Evolutionary conservation across 176 grass and related monocot species (phyloP).

Genomic region (Aegilops sharonensis): DNA sequence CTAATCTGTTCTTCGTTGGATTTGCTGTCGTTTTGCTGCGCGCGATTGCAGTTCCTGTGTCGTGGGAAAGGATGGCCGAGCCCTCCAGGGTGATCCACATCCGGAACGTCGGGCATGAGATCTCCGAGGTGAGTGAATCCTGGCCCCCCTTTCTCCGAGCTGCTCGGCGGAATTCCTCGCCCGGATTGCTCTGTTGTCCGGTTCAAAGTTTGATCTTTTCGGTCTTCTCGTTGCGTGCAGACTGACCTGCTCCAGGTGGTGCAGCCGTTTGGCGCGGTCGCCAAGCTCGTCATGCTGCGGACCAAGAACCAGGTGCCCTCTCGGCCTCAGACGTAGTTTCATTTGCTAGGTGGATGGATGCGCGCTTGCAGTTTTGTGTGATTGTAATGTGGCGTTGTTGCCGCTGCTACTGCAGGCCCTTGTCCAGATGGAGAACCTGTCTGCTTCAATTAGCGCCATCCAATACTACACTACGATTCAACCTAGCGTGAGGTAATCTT

Average conservation of each 20-base stretch:
- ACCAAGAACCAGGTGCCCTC: conserved; percentile 78
- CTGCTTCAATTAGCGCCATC: conserved; percentile 61
- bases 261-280: conserved; percentile 79
- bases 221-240: conserved; percentile 32
- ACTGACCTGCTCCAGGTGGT: conserved; percentile 92
- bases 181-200: not conserved
- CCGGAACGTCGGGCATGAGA: conserved; percentile 94
- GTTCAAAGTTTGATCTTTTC: not conserved
- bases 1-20: not conserved
- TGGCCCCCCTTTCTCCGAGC: not conserved
- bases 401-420: conserved; percentile 49
- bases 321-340: conserved; percentile 5
- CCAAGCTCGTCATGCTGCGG: conserved; percentile 93
- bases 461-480: conserved; percentile 90
- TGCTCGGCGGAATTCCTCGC: not conserved
- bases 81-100: conserved; percentile 97
- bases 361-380: not conserved
- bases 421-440: conserved; percentile 92
- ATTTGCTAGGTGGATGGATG: not conserved
- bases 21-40: not conserved
- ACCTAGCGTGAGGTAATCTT: conserved; percentile 79
- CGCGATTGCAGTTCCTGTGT: not conserved
- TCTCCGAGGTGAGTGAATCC: conserved; percentile 66
- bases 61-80: conserved; percentile 62
- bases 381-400: conserved; percentile 4